Percentiles rank a stretch among this genome's conserved stretches.
phyloP scores from a whole-genome alignment of 495 filamentous ascomycete genomes.

The Podospora conica region DNA sequence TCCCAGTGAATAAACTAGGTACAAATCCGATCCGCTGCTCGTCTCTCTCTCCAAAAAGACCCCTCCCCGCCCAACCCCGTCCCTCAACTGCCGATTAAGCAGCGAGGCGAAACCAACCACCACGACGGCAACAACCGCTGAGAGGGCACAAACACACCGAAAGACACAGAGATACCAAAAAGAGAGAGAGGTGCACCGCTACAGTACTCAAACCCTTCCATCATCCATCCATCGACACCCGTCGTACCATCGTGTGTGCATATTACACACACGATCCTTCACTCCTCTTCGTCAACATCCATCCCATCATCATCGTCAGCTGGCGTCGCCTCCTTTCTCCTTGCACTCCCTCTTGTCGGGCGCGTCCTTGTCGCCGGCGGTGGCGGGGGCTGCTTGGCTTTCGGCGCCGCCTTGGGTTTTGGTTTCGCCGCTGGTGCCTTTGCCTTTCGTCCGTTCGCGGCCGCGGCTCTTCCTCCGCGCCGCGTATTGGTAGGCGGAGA shows the following conservation, averaged over 20 bases:
- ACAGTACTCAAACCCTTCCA: background rate
- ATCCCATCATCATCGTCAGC: conserved; percentile 15
- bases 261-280: background rate
- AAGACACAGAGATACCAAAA: background rate
- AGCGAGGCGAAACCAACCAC: background rate
- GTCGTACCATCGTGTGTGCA: background rate
- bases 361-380: conserved; percentile 4
- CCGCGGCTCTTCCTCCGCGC: background rate
- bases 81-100: background rate
- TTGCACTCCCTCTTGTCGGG: conserved; percentile 7
- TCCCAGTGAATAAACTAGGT: too few species aligned
- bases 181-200: background rate
- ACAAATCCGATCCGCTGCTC: too few species aligned
- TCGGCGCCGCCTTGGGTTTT: conserved; percentile 6
- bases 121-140: too few species aligned
- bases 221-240: background rate
- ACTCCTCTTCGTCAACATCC: conserved; percentile 20
- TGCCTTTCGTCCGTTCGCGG: conserved; percentile 17
- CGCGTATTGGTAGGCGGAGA: background rate
- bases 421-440: conserved; percentile 2
- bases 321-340: conserved; percentile 6
- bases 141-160: background rate
- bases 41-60: background rate
- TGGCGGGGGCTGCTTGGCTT: background rate
- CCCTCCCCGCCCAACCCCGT: too few species aligned